Base-by-base conservation (phyloP, 2,329 filamentous ascomycete species). In the Basipetospora sp. region DNA sequence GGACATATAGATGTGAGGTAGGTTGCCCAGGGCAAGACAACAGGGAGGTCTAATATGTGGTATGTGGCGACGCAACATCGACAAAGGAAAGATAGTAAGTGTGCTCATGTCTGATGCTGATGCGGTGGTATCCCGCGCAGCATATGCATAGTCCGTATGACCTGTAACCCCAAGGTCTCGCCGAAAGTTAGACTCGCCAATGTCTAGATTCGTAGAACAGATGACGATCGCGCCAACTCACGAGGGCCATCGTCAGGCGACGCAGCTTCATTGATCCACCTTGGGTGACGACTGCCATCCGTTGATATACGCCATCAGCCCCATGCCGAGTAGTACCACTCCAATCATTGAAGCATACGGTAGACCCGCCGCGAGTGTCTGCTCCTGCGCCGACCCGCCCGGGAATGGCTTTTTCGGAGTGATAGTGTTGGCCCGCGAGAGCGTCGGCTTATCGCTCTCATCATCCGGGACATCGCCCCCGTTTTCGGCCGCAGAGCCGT, bases 231-330 rank as follows among this genome's bases (percentile, higher is more conserved):
- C n/a, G n/a, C n/a, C n/a, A n/a, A n/a, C n/a, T n/a, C n/a, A n/a
- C 32, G 15, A 34, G 32, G 20, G 26, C 10, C 32, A 25, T 30
- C 27, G 22, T 20, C 14, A 9, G 18, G 28, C n/a, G 22, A 14
- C 17, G n/a, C 22, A 14, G 25, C 26, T 11, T 32, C 31, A 44
- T 40, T 41, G 39, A 27, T 44, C 43, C 2, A 41, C 43, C 36
- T 53, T 57, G 17, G 55, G 54, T 40, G 63, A 58, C 19, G 60
- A 51, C 48, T 85, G 80, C 81, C 81, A 88, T 36, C 80, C 79
- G 51, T 90, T 90, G 47, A 90, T 67, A 57, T 86, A 87, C 30
- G 80, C 81, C 83, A 90, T 90, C 45, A 90, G 56, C 11, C 83
- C 80, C 62, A 90, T 79, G 22, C 83, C 83, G 43, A 90, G 62